Evolutionary conservation across 108 stramenopile genomes (phyloP).

Genomic region (Skeletonema potamos): DNA sequence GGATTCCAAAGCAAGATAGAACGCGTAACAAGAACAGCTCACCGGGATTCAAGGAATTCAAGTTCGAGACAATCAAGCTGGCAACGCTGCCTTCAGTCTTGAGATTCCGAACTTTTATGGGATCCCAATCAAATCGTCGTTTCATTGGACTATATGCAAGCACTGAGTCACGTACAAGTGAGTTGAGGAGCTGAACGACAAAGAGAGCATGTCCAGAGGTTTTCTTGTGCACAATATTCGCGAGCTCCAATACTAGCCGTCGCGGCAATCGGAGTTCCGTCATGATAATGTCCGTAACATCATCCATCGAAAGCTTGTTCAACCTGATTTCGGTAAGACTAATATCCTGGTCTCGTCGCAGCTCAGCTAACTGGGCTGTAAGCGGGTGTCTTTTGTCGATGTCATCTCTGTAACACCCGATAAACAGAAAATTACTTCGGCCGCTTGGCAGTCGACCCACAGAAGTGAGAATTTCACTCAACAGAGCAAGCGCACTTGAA

Average conservation of each 20-base stretch:
- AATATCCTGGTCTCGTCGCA: slow-evolving; percentile 1
- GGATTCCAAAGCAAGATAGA: slow-evolving; percentile 20
- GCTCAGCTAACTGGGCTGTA: not conserved
- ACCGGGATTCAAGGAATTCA: slow-evolving; percentile 4
- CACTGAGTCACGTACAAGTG: slow-evolving; percentile 15
- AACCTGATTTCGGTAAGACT: slow-evolving; percentile 6
- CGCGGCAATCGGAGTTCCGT: slow-evolving; percentile 18
- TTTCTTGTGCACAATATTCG: slow-evolving; percentile 17
- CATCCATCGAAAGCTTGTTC: slow-evolving; percentile 12
- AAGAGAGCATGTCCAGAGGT: slow-evolving; percentile 26
- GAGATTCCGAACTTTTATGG: not conserved
- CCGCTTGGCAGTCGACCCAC: not conserved
- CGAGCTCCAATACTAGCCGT: slow-evolving; percentile 10
- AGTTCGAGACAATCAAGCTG: slow-evolving; percentile 13
- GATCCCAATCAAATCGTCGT: slow-evolving; percentile 13
- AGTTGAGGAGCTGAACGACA: slow-evolving; percentile 30
- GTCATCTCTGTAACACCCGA: slow-evolving; percentile 22
- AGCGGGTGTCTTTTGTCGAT: slow-evolving; percentile 11
- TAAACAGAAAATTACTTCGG: slow-evolving; percentile 6
- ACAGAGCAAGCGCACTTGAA: not conserved
- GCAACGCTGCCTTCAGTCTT: slow-evolving; percentile 16
- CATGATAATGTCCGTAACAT: slow-evolving; percentile 19
- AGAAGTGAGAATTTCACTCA: slow-evolving; percentile 2
- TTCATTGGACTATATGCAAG: slow-evolving; percentile 13
- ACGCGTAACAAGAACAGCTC: not conserved